Base-by-base conservation (phyloP, 768 basidiomycete genomes). In the Boletus barrowsii region DNA sequence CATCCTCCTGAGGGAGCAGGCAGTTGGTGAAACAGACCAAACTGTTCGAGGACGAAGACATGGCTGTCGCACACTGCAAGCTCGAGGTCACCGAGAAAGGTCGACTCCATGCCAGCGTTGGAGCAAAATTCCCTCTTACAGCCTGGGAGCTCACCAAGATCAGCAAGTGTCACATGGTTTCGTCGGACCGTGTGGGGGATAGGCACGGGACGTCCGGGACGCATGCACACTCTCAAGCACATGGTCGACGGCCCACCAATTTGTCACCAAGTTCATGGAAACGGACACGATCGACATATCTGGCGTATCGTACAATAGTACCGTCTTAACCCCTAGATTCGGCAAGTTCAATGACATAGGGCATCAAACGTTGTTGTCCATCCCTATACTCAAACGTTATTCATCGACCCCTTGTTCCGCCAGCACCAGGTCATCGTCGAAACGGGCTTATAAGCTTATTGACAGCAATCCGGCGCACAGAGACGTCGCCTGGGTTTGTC, bases 11-110 rank as follows among this genome's bases (percentile, higher is more conserved):
- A 1, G 88, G 84, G 24, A 95, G 76, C 52, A 88, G 70, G 61
- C 92, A 92, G 70, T 94, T 93, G 37, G 92, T 93, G 72, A 94
- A 92, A 72, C 92, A 90, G 47, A 92, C 73, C 24, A 93, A 77
- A 43, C 81, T 82, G 69, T 91, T 90, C n/a, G 61, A 40, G 20
- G 58, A 40, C 29, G 53, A 46, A 24, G 66, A 54, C 65, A 68
- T 66, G 63, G 49, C 24, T 20, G 42, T 35, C 42, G 48, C 8
- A 64, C 47, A 47, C n/a, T n/a, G n/a, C n/a, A n/a, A 47, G 49
- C 47, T 59, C 45, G 24, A 37, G 10, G 55, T 49, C 47, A 32
- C 42, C 41, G 22, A 45, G 46, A 47, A 57, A 49, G 59, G 35
- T 26, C 32, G 20, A 17, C 29, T 24, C n/a, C 11, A 35, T 35